Evolutionary conservation across 805 yeast species (phyloP), one percentile per base, ranked within the genome.

Genomic region (Yarrowia sp.): DNA sequence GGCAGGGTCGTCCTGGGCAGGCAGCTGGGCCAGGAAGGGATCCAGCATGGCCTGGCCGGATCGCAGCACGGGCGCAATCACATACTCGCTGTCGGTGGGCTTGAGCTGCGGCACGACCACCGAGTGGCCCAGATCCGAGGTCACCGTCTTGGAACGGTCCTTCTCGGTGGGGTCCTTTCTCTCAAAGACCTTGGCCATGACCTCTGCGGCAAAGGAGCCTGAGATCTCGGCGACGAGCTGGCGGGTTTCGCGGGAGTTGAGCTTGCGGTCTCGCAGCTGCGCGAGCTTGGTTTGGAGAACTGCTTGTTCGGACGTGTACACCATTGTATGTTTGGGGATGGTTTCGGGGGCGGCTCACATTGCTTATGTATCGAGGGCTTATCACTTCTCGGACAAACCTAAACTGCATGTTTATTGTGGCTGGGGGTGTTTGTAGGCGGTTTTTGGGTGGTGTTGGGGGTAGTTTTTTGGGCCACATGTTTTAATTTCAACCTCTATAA

Each of bases 1-100:
- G 4, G 73, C 58, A 0, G 58, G 70, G 16, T 65, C 71, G 22
- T 65, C 67, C 25, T 65, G 67, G 58, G 64, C 64, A 2, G 75
- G 75, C 32, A 72, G 64, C 47, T 69, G 59, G 19, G 58, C 60
- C 42, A 67, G 67, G 64, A 70, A 67, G 16, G 74, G 53, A 21
- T 68, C 69, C 33, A 70, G 63, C 75, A 72, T 71, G 27, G 74
- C 63, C 39, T 67, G 65, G 4, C 75, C 74, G 7, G 75, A 71
- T 42, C 75, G 64, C 44, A 72, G 68, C 6, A 72, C 66, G 2
- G 75, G 75, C 10, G 70, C 65, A 35, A 72, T 36, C n/a, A 62
- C 71, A 58, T 66, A 66, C 58, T 51, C 58, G 19, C 42, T 51
- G 42, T 51, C 58, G 32, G 42, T 29, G 16, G 58, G 58, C 38